Evolutionary conservation across 345 rosid genomes (phyloP).

Genomic region (Murraya koenigii): DNA sequence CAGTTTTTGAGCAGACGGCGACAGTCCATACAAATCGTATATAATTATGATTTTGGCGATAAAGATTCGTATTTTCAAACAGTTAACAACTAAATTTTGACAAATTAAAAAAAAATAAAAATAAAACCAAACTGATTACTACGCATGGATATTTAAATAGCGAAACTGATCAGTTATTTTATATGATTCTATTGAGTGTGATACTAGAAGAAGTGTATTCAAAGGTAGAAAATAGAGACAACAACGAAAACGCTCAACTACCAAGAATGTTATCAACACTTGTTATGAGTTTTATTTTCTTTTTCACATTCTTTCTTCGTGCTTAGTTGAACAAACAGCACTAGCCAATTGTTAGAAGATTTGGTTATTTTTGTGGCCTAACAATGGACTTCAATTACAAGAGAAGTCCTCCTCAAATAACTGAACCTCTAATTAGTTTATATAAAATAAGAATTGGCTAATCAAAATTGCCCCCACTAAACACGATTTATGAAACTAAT

Average conservation of each 20-base stretch:
- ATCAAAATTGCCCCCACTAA: conserved; percentile 5
- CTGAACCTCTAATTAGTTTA: not conserved
- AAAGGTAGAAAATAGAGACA: not conserved
- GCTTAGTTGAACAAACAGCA: conserved; percentile 40
- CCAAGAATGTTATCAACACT: conserved; percentile 9
- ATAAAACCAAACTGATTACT: not conserved
- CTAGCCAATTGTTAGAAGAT: conserved; percentile 13
- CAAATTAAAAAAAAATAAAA: not conserved
- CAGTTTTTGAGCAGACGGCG: not conserved
- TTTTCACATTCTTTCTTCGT: conserved; percentile 23
- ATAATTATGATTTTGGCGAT: not conserved
- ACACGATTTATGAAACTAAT: not conserved
- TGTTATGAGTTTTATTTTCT: not conserved
- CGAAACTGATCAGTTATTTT: not conserved
- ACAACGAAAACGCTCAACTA: conserved; percentile 29
- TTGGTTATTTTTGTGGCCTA: conserved; percentile 31
- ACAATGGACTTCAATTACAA: conserved; percentile 23
- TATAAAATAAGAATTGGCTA: not conserved
- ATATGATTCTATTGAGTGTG: not conserved
- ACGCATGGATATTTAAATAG: not conserved
- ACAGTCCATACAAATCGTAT: not conserved
- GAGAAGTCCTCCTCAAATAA: conserved; percentile 7
- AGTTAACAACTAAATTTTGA: not conserved
- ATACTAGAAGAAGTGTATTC: not conserved
- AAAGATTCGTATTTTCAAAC: not conserved